Evolutionary conservation across 805 yeast species (phyloP).

Genomic region (Ogataea populi-albae): DNA sequence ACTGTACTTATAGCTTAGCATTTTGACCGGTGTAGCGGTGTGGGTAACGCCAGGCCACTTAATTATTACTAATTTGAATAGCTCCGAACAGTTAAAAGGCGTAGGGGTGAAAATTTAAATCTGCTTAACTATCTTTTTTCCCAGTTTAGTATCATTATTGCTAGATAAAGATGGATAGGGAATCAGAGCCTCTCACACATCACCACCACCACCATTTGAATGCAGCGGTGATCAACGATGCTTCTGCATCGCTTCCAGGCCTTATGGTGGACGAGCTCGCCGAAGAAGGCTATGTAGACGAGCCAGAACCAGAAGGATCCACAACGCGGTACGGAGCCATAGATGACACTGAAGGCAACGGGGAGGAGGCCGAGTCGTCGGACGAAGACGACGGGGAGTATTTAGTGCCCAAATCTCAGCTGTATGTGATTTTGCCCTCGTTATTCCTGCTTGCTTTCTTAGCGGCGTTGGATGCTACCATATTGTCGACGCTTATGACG

Average conservation of each 20-base stretch:
- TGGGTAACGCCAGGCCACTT: too few species aligned
- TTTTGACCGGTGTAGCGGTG: too few species aligned
- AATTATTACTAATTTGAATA: too few species aligned
- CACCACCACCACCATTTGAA: neutral
- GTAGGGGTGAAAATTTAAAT: too few species aligned
- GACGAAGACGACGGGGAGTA: constrained; percentile 17
- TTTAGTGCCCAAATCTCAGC: constrained; percentile 27
- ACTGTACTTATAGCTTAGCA: too few species aligned
- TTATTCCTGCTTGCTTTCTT: constrained; percentile 50
- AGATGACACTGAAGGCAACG: neutral
- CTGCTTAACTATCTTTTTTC: too few species aligned
- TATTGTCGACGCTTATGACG: constrained; percentile 62
- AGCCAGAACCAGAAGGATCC: neutral
- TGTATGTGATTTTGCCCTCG: constrained; percentile 37
- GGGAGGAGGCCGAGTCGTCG: neutral
- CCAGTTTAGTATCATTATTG: too few species aligned
- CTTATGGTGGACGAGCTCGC: constrained; percentile 28
- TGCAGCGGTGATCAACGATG: constrained; percentile 15
- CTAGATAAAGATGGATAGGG: neutral
- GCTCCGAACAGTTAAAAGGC: too few species aligned
- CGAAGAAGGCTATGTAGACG: constrained; percentile 13
- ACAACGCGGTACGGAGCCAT: neutral
- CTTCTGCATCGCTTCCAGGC: constrained; percentile 30
- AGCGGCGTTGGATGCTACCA: constrained; percentile 66
- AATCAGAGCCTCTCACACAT: neutral